These are phyloP conservation scores for Urtica urens DNA, from an alignment of 306 rosid species.

Conservation along the genomic window DNA sequence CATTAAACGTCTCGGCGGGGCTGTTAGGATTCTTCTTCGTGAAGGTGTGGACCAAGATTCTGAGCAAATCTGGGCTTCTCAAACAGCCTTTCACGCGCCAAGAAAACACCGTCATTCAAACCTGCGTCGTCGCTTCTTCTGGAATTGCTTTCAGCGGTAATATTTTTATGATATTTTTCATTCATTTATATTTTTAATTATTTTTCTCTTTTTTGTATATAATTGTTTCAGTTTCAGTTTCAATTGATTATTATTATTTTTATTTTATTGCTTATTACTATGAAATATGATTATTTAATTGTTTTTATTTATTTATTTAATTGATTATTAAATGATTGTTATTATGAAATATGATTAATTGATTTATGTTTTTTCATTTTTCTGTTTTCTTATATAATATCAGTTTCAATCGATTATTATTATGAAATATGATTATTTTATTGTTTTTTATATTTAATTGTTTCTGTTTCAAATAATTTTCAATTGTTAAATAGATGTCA, in stretches of 20 bases:
- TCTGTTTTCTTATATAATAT: not conserved
- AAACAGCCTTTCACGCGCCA: constrained; percentile 34
- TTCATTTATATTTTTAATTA: too few relatives aligned
- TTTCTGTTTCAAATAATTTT: not conserved
- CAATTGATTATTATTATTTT: not conserved
- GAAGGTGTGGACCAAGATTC: constrained; percentile 27
- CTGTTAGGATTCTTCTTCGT: constrained; percentile 36
- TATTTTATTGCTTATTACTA: not conserved
- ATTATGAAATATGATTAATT: not conserved
- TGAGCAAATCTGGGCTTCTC: constrained; percentile 15
- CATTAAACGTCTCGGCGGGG: constrained; percentile 36
- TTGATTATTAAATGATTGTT: not conserved
- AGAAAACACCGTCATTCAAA: constrained; percentile 42
- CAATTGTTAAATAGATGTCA: too few relatives aligned
- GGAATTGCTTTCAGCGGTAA: constrained; percentile 37
- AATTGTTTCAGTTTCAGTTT: not conserved
- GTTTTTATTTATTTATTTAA: not conserved
- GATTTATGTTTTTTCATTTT: not conserved
- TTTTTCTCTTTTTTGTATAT: too few relatives aligned
- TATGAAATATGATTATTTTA: not conserved
- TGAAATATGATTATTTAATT: not conserved
- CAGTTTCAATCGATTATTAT: not conserved
- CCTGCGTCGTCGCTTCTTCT: constrained; percentile 41
- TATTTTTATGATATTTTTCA: too few relatives aligned
- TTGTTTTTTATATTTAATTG: not conserved